Evolutionary conservation across 148 eudicot species (phyloP).

Genomic region (Tetragonia tetragonoides): DNA sequence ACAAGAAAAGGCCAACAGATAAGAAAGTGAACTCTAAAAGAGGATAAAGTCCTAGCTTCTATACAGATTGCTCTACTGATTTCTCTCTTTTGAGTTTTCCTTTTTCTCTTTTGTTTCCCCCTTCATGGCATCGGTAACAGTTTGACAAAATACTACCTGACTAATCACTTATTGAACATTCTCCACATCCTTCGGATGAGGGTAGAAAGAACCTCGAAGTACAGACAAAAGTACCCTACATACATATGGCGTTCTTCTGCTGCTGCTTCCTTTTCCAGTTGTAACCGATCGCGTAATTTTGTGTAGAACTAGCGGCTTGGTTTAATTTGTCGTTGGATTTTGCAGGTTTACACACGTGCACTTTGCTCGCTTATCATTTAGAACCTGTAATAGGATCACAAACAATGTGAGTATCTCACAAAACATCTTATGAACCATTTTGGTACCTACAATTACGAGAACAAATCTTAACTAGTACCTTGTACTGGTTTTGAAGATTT

Average conservation of each 20-base stretch:
- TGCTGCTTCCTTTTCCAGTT: neutral
- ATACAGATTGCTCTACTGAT: constrained; percentile 13
- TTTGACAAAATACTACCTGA: constrained; percentile 5
- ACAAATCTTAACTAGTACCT: constrained; percentile 35
- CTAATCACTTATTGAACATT: constrained; percentile 17
- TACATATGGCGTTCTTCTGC: neutral
- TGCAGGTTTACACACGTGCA: constrained; percentile 58
- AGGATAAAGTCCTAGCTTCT: constrained; percentile 6
- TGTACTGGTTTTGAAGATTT: constrained; percentile 60
- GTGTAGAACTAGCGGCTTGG: constrained; percentile 9
- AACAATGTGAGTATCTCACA: neutral
- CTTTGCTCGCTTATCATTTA: constrained; percentile 59
- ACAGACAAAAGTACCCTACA: constrained; percentile 10
- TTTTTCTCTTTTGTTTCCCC: neutral
- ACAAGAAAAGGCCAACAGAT: neutral
- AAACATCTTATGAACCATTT: neutral
- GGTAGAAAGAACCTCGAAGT: constrained; percentile 3
- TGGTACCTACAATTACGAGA: no score
- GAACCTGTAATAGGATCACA: constrained; percentile 34
- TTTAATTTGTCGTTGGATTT: constrained; percentile 12
- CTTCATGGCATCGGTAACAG: neutral
- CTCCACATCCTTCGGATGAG: constrained; percentile 28
- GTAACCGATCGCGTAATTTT: neutral
- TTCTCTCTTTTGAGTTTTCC: neutral
- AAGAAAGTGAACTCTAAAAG: neutral